These are phyloP conservation scores for Glycine latifolia DNA, from an alignment of 306 rosid genomes.

Conservation along the genomic window DNA sequence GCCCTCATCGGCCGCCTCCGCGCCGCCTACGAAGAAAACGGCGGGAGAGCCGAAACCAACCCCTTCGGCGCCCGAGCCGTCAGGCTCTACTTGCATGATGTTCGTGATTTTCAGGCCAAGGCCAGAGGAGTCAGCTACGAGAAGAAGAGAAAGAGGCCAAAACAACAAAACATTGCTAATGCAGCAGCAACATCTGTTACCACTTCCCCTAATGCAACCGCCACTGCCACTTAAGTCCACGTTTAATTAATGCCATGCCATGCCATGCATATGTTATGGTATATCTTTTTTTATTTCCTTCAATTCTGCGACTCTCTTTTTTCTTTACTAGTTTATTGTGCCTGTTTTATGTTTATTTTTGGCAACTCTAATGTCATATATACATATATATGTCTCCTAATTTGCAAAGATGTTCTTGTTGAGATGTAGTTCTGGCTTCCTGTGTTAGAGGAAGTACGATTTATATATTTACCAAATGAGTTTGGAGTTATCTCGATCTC, in stretches of 20 bases:
- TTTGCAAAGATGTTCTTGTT: background rate
- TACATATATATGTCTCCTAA: background rate
- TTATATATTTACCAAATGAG: background rate
- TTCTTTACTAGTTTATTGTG: background rate
- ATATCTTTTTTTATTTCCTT: background rate
- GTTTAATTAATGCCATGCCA: too few species aligned
- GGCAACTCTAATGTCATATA: too few species aligned
- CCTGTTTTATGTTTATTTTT: constrained; percentile 1
- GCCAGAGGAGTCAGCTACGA: constrained; percentile 92
- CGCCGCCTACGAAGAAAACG: constrained; percentile 89
- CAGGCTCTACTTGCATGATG: constrained; percentile 81
- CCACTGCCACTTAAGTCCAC: background rate
- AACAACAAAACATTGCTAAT: constrained; percentile 44
- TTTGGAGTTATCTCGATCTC: too few species aligned
- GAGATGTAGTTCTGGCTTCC: background rate
- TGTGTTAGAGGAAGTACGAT: background rate
- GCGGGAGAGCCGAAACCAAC: constrained; percentile 65
- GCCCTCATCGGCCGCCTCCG: constrained; percentile 96
- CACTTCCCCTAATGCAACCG: background rate
- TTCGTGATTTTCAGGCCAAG: constrained; percentile 89
- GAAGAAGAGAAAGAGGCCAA: constrained; percentile 90
- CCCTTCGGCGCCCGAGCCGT: constrained; percentile 82
- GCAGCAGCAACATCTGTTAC: background rate
- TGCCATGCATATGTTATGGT: background rate
- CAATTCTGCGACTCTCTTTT: background rate